Base-by-base conservation (phyloP, 768 basidiomycete species). In the Tulasnella sp. region DNA sequence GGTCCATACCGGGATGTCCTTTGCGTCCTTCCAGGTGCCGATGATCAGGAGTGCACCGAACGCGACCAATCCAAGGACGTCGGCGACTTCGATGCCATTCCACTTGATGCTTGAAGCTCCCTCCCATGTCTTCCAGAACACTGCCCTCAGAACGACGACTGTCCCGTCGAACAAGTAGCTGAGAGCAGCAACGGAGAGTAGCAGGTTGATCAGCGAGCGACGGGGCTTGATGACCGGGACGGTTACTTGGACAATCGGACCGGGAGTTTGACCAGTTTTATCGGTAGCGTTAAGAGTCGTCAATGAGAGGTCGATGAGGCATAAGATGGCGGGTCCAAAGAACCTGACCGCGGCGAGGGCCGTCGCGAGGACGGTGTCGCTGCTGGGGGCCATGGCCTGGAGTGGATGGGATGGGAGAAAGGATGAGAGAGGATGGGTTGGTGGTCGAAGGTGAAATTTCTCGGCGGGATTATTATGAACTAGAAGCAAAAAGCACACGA, bases 161-260 rank as follows among this genome's bases (percentile, higher is more conserved):
- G 93, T 88, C 20, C 94, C 96, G 84, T 97, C 95, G 42, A 91
- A 86, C 76, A 97, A 88, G 85, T 91, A 97, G 22, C 93, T 92
- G 76, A 93, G 85, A n/a, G 93, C 90, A 34, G 89, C 84, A 77
- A 96, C 87, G 75, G 93, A 90, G 73, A 97, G 88, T 81, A 95
- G 87, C 64, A 89, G 85, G 73, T 96, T 88, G 84, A 98, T 96
- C 81, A 92, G 86, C 60, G 89, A 89, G 81, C 93, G 91, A 84
- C 96, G 92, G 60, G 96, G 96, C 77, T 92, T 88, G 48, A 54
- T 81, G n/a, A 78, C 54, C n/a, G 79, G 74, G 22, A 79, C 74
- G 31, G 77, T 79, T 7, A 74, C 50, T 18, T 72, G 64, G 92
- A 93, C 46, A 89, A 86, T 31, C 87, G 78, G 3, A 85, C 85